Evolutionary conservation across 192 early-diverging fungal species (phyloP), one percentile per base, ranked within the genome.

Genomic region (Rhizophagus sp.): DNA sequence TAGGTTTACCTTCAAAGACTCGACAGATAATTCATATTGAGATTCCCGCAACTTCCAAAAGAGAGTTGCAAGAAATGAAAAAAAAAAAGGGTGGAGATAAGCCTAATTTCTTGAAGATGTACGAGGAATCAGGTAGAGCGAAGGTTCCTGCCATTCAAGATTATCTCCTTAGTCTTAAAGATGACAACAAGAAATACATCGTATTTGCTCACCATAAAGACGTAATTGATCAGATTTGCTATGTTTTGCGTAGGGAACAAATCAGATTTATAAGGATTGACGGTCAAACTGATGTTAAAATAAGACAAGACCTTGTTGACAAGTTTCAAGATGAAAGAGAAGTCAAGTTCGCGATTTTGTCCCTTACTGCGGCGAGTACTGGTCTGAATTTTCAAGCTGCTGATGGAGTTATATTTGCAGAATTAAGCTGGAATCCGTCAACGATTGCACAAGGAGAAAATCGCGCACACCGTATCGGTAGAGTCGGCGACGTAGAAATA

Each of bases 361-460:
- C 76, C n/a, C 81, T 89, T 70, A 89, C 85, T 4, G 88, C 88
- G 7, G 86, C 86, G 3, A 85, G 82, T 63, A 82, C 83, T 24
- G 88, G 88, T 8, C 47, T 89, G 52, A 89, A 84, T 39, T 62
- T 89, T n/a, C 62, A 79, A 52, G 81, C 84, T 25, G 88, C 88
- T 2, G 86, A 89, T 80, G 25, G 64, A 86, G 88, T 88, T 4
- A 44, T 88, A 39, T 88, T 88, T 80, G 87, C 85, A 49, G 88
- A 89, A 69, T 52, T 89, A 27, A 88, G 73, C 62, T 88, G 88
- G 88, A 89, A 89, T 33, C 88, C 88, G 1, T 85, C 88, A 30
- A 84, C 83, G 34, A 41, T 89, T 24, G 65, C 89, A 33, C 88
- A 78, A n/a, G 72, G 39, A 69, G 87, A 85, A 74, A 85, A 85